Percentiles rank a stretch among this genome's conserved stretches.
phyloP scores from a whole-genome alignment of 306 rosid genomes.

The Vigna unguiculata region DNA sequence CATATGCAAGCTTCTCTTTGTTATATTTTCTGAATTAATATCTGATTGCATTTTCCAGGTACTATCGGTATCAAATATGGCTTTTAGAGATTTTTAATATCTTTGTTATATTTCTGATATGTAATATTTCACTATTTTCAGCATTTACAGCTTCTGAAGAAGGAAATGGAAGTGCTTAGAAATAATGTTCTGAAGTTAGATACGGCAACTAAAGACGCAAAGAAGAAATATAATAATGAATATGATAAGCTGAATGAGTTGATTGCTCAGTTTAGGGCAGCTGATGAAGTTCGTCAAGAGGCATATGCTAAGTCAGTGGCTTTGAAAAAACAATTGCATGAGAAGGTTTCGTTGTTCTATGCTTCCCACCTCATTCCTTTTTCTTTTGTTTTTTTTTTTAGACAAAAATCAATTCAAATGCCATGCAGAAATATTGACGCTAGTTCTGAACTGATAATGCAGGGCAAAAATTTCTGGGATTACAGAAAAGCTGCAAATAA shows the following conservation, averaged over 20 bases:
- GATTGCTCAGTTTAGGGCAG: slow-evolving; percentile 59
- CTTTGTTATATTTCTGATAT: background rate
- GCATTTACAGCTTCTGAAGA: slow-evolving; percentile 58
- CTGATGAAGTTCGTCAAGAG: slow-evolving; percentile 80
- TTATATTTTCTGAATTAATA: slow-evolving; percentile 26
- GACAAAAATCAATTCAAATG: slow-evolving; percentile 5
- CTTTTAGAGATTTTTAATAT: slow-evolving; percentile 5
- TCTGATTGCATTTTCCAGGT: background rate
- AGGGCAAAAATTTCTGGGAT: slow-evolving; percentile 73
- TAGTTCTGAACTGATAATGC: slow-evolving; percentile 43
- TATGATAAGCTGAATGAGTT: slow-evolving; percentile 50
- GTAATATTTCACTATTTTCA: slow-evolving; percentile 37
- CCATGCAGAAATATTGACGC: slow-evolving; percentile 41
- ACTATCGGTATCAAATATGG: slow-evolving; percentile 17
- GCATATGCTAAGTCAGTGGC: slow-evolving; percentile 66
- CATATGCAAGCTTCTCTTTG: slow-evolving; percentile 19
- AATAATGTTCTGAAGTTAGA: slow-evolving; percentile 67
- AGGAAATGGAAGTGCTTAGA: slow-evolving; percentile 71
- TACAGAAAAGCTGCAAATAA: slow-evolving; percentile 59
- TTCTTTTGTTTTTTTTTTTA: background rate
- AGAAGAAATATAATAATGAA: slow-evolving; percentile 61
- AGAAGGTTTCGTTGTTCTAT: slow-evolving; percentile 60
- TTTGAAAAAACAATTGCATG: slow-evolving; percentile 65
- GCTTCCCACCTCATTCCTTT: slow-evolving; percentile 12
- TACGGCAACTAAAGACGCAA: slow-evolving; percentile 62